These are phyloP conservation scores for Ulvella scutata DNA, from an alignment of 139 green algal genomes.

Conservation along the genomic window DNA sequence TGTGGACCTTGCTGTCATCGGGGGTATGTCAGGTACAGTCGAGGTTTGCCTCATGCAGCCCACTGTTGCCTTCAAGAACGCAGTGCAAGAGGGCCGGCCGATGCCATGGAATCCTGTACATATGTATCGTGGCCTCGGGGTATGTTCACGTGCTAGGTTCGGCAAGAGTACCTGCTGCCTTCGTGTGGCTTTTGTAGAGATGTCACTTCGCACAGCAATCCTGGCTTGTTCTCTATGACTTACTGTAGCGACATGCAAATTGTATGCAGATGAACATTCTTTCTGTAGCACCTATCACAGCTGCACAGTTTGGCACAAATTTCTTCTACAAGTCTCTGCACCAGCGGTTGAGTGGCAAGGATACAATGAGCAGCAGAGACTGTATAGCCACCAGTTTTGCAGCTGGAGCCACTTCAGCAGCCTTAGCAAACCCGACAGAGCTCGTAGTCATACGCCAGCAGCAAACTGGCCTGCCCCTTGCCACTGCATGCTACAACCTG, in stretches of 20 bases:
- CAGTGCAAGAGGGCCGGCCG: conserved; percentile 56
- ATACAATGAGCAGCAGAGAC: neutral
- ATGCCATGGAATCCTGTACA: conserved; percentile 34
- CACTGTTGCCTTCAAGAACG: conserved; percentile 79
- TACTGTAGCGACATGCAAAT: too few species aligned
- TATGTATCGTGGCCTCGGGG: conserved; percentile 67
- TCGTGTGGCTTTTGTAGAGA: too few species aligned
- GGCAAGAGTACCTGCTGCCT: too few species aligned
- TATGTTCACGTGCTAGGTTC: too few species aligned
- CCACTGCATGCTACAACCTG: neutral
- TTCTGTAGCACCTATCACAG: conserved; percentile 79
- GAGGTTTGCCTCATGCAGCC: conserved; percentile 71
- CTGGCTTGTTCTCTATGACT: too few species aligned
- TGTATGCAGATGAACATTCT: conserved; percentile 53
- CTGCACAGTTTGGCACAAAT: conserved; percentile 60
- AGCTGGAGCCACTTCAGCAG: conserved; percentile 5
- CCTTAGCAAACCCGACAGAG: neutral
- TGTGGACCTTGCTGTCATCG: conserved; percentile 63
- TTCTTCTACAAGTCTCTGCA: conserved; percentile 31
- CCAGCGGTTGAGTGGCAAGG: conserved; percentile 8
- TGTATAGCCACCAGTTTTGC: neutral
- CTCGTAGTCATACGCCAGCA: conserved; percentile 5
- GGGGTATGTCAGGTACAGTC: conserved; percentile 28
- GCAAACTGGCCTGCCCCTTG: neutral
- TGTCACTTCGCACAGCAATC: too few species aligned